Base-by-base conservation (phyloP, 768 basidiomycete genomes). In the Boletus bicolor region DNA sequence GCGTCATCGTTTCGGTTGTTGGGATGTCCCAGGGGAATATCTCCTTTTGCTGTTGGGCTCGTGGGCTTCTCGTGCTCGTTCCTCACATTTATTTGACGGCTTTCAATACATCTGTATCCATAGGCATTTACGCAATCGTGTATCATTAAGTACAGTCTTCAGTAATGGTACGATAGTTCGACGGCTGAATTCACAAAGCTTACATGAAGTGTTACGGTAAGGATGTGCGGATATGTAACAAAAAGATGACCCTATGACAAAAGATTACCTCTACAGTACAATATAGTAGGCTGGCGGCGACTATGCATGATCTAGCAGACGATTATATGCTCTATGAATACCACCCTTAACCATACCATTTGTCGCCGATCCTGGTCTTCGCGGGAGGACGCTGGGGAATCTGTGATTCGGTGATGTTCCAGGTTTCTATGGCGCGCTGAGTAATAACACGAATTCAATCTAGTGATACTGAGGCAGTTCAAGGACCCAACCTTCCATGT, bases 371-470 rank as follows among this genome's bases (percentile, higher is more conserved):
- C 57, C 75, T 80, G 26, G 75, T 82, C 57, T 74, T 71, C 1
- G 84, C 81, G 36, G 82, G 77, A 4, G 82, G 77, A 36, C 94
- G 81, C 61, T 85, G 82, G 0, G 93, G 93, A 55, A 98, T 91
- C 57, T 76, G 77, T 2, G 91, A 77, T 57, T 86, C 77, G 0
- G 71, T 85, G 63, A 98, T 95, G 34, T 89, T 73, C 73, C 94
- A 97, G 0, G 89, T 81, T 58, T 93, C 82, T 63, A 91, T 97
- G 8, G 96, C 93, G 11, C 87, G 82, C 93, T 96, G 64, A 35
- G 43, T 28, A 32, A 49, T 14, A 12, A 30, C 26, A 32, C 11
- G 46, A 7, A 21, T 42, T 36, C 52, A 57, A 51, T 35, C 5
- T 30, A 21, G 11, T 30, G 30, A 24, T 17, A 8, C 10, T 6